Evolutionary conservation across 2,329 filamentous ascomycete genomes (phyloP).

Genomic region (Pyrenophora teres): DNA sequence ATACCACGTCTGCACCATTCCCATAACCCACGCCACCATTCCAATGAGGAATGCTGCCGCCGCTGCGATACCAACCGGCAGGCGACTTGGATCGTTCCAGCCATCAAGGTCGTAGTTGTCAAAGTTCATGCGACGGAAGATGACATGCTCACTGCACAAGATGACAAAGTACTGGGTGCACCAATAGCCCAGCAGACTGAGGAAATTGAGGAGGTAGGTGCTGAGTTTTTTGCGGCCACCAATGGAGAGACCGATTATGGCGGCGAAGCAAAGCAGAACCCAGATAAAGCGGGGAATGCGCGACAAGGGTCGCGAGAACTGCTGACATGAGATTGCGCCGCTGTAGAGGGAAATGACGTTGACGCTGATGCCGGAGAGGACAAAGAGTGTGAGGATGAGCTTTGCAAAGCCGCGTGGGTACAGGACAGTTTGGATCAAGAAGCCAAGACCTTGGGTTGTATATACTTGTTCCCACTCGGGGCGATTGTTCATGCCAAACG

Average conservation of each 20-base stretch:
- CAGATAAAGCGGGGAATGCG: conserved; percentile 58
- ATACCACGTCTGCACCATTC: conserved; percentile 64
- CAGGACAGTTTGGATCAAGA: conserved; percentile 53
- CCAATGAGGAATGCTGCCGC: conserved; percentile 47
- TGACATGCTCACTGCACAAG: conserved; percentile 52
- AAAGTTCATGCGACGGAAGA: conserved; percentile 57
- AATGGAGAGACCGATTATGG: conserved; percentile 51
- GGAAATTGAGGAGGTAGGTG: conserved; percentile 53
- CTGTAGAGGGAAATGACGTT: conserved; percentile 58
- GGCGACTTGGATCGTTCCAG: conserved; percentile 52
- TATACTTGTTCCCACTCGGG: conserved; percentile 49
- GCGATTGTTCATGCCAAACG: conserved; percentile 42
- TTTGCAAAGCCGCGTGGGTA: conserved; percentile 56
- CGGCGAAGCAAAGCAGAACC: conserved; percentile 51
- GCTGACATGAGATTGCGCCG: conserved; percentile 52
- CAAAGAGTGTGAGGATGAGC: conserved; percentile 53
- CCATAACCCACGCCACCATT: conserved; percentile 56
- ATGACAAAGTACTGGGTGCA: conserved; percentile 54
- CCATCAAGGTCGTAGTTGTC: conserved; percentile 52
- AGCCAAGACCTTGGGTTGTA: conserved; percentile 53
- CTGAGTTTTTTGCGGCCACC: conserved; percentile 51
- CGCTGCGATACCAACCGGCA: conserved; percentile 52
- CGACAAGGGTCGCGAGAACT: conserved; percentile 55
- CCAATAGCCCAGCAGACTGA: conserved; percentile 55
- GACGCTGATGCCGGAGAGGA: conserved; percentile 52